These are phyloP conservation scores for Malus sieversii DNA, from an alignment of 306 rosid genomes.

Conservation along the genomic window DNA sequence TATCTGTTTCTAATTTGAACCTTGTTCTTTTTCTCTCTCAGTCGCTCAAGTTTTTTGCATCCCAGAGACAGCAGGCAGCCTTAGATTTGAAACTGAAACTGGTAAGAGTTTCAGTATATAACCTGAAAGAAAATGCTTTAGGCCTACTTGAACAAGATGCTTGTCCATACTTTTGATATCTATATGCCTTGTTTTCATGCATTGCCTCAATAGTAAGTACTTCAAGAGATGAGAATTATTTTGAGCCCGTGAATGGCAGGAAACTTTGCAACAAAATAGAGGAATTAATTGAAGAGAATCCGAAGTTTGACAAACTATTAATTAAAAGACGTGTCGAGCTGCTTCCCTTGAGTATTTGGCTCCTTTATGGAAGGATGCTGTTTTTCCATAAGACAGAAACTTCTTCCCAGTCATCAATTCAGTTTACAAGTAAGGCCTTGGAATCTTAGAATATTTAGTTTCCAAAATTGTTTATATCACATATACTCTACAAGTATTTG, in stretches of 20 bases:
- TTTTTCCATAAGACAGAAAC: slow-evolving; percentile 2
- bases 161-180: background rate
- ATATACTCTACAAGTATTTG: background rate
- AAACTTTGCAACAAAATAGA: slow-evolving; percentile 26
- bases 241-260: slow-evolving; percentile 31
- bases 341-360: background rate
- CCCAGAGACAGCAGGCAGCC: slow-evolving; percentile 40
- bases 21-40: slow-evolving; percentile 26
- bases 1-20: background rate
- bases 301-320: slow-evolving; percentile 11
- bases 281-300: slow-evolving; percentile 20
- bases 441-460: background rate
- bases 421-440: slow-evolving; percentile 23
- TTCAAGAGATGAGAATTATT: background rate
- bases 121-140: background rate
- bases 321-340: background rate
- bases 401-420: slow-evolving; percentile 9
- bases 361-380: slow-evolving; percentile 4
- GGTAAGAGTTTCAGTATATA: slow-evolving; percentile 34
- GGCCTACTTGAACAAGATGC: background rate
- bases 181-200: background rate
- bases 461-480: background rate
- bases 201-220: slow-evolving; percentile 8
- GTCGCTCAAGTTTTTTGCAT: slow-evolving; percentile 72
- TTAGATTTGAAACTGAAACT: slow-evolving; percentile 52